A percentile compares a stretch with the other conserved stretches of the same genome.
These are phyloP conservation scores for Cucurbita ficifolia DNA, from an alignment of 306 rosid species.

Conservation along the genomic window DNA sequence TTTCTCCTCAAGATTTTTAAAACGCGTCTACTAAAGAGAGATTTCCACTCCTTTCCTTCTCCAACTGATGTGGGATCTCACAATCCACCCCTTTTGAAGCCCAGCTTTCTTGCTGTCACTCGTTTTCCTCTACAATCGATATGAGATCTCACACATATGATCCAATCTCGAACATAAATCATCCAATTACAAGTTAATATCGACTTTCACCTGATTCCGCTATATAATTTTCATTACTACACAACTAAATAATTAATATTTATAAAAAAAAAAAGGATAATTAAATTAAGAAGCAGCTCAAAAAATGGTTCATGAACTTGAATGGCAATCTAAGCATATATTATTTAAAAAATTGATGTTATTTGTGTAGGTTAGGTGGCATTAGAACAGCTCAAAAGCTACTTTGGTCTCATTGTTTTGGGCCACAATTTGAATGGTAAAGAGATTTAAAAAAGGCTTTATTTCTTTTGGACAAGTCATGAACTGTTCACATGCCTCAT, in stretches of 20 bases:
- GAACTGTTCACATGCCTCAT: conserved; percentile 6
- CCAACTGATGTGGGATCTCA: too few species aligned
- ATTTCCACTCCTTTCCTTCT: too few species aligned
- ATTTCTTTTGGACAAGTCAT: not conserved
- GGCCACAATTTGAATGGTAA: not conserved
- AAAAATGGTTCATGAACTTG: not conserved
- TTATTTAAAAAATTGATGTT: not conserved
- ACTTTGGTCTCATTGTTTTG: not conserved
- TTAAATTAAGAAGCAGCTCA: not conserved
- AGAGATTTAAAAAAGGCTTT: not conserved
- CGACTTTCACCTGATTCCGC: not conserved
- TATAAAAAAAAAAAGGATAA: not conserved
- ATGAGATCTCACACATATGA: too few species aligned
- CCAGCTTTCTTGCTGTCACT: too few species aligned
- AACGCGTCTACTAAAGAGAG: too few species aligned
- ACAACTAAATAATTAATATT: not conserved
- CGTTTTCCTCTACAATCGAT: too few species aligned
- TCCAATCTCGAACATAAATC: too few species aligned
- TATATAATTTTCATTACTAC: not conserved
- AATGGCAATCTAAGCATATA: not conserved
- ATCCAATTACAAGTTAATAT: not conserved
- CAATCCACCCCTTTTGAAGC: too few species aligned
- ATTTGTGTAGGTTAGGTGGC: conserved; percentile 1
- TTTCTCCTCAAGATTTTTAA: too few species aligned
- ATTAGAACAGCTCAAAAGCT: conserved; percentile 32